Evolutionary conservation across 1,284 basidiomycete genomes (phyloP).

Genomic region (Heterobasidion occidentale): DNA sequence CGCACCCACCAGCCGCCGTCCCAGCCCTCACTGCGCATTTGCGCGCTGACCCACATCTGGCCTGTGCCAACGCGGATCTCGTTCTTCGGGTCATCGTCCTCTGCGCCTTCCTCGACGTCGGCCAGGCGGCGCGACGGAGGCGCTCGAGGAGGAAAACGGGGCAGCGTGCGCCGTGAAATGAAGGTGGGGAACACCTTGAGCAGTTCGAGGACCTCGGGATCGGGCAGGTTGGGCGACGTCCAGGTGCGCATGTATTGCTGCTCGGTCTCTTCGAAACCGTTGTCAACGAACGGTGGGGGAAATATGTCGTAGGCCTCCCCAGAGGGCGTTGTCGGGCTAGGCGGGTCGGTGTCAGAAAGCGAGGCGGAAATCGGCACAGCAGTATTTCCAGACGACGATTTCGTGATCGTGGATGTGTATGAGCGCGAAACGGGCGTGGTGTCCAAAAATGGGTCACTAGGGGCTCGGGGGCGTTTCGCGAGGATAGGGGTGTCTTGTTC

Average conservation of each 20-base stretch:
- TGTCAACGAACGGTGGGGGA: conserved; percentile 19
- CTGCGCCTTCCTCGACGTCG: conserved; percentile 62
- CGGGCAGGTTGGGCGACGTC: conserved; percentile 61
- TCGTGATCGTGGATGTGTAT: conserved; percentile 42
- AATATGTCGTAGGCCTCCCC: conserved; percentile 29
- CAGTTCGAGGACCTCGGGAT: conserved; percentile 56
- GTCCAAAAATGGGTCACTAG: conserved; percentile 75
- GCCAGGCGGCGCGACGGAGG: conserved; percentile 21
- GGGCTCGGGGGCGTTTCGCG: conserved; percentile 58
- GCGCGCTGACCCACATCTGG: conserved; percentile 57
- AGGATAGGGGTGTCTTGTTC: conserved; percentile 32
- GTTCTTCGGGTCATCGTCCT: conserved; percentile 34
- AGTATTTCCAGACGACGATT: conserved; percentile 9
- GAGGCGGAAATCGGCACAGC: conserved; percentile 15
- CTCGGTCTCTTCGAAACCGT: conserved; percentile 34
- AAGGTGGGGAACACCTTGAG: conserved; percentile 64
- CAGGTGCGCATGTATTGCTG: conserved; percentile 57
- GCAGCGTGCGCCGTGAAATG: conserved; percentile 50
- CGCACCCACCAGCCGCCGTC: conserved; percentile 68
- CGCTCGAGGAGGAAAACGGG: conserved; percentile 45
- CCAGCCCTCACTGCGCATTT: conserved; percentile 50
- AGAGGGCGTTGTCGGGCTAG: conserved; percentile 25
- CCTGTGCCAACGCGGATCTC: conserved; percentile 66
- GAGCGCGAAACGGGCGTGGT: conserved; percentile 53
- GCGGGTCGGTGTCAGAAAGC: conserved; percentile 28